Conservation (phyloP, 805 yeast species). For the Kodamaea laetipori region DNA sequence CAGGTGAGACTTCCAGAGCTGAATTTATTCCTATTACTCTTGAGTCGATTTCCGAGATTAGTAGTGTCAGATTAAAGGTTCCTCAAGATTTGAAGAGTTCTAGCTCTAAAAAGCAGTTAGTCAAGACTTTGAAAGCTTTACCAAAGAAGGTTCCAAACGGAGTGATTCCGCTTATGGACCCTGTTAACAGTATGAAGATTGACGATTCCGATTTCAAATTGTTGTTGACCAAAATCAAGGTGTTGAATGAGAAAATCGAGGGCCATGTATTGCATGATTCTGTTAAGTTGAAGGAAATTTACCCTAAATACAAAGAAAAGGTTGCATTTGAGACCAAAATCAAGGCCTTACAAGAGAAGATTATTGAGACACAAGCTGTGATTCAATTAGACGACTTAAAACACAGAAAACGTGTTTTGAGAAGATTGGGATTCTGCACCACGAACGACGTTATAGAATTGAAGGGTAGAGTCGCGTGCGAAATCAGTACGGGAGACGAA, state of each 20-base stretch:
- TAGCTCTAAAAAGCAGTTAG: conserved; percentile 60
- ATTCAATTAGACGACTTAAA: conserved; percentile 92
- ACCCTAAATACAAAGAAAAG: conserved; percentile 65
- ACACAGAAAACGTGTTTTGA: conserved; percentile 87
- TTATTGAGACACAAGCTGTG: conserved; percentile 83
- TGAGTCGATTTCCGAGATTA: conserved; percentile 70
- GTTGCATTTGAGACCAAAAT: conserved; percentile 61
- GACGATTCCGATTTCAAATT: conserved; percentile 75
- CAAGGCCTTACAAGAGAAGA: conserved; percentile 60
- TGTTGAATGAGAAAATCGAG: conserved; percentile 71
- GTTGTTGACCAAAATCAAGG: conserved; percentile 75
- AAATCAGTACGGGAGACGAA: conserved; percentile 89
- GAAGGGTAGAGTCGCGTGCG: conserved; percentile 97
- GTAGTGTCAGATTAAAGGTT: conserved; percentile 77
- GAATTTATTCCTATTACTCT: conserved; percentile 86
- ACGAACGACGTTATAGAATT: conserved; percentile 87
- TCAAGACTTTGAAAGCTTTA: conserved; percentile 77
- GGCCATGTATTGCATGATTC: conserved; percentile 70
- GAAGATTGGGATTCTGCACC: conserved; percentile 88
- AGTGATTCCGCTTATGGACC: conserved; percentile 79
- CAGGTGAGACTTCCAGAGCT: conserved; percentile 68
- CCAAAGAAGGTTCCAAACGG: conserved; percentile 86
- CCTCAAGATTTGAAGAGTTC: conserved; percentile 70
- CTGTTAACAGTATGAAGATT: conserved; percentile 90
- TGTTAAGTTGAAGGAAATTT: conserved; percentile 61